Evolutionary conservation across 2,329 filamentous ascomycete genomes (phyloP), one percentile per base, ranked within the genome.

Genomic region (Bipolaris oryzae): DNA sequence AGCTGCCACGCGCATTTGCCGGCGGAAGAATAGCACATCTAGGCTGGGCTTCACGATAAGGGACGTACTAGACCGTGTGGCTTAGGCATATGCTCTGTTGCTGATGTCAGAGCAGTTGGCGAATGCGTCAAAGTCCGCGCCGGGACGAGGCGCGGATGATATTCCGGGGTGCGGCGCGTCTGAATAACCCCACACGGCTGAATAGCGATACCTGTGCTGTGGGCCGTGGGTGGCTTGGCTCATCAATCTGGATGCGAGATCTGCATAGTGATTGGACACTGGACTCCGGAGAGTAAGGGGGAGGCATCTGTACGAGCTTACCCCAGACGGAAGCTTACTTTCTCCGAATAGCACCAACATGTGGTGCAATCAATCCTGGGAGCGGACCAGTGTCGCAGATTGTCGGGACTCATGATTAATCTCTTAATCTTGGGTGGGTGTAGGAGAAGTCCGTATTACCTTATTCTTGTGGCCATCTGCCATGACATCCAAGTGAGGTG

Each of bases 401-500:
- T 34, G 16, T 28, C 31, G 37, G 16, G 31, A 35, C 28, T 18
- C 21, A 16, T 41, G 35, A 18, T 38, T 18, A 43, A 50, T 31
- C n/a, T 42, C 43, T 31, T 21, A 51, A 18, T 46, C 57, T 71
- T 61, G 71, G 42, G 60, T 34, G 7, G 63, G 63, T 33, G 61
- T 59, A 21, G 60, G 71, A 47, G 61, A 60, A 23, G 61, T 62
- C 50, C 65, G 70, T 68, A 62, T 55, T 23, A 72, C 64, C 56
- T 69, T 69, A 48, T 65, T 67, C 50, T 54, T 66, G 38, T 58
- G 66, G 56, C 58, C 53, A 38, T 69, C 63, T 58, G 64, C 58
- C 57, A 64, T 54, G 53, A 61, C 41, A 34, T 63, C 60, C 43
- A 65, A 57, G 37, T 39, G 53, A 50, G 63, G 51, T 60, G 44